Conservation (phyloP, 768 basidiomycete genomes). For the Panaeolus papilionaceus region DNA sequence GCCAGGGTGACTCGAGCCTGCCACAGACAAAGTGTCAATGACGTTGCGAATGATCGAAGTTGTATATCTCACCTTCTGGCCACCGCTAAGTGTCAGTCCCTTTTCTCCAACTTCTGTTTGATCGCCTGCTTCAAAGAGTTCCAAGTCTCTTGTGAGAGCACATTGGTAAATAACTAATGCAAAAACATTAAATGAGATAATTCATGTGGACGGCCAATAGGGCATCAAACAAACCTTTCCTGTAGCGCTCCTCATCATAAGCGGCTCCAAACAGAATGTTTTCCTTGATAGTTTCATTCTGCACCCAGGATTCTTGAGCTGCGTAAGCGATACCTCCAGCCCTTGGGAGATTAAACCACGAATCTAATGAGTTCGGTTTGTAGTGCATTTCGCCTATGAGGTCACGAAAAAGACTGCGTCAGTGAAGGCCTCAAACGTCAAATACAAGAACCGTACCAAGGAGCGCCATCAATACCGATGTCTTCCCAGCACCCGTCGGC, state of each 20-base stretch:
- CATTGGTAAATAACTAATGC: slow-evolving; percentile 69
- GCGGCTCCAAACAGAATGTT: not conserved
- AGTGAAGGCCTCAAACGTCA: not conserved
- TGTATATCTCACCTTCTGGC: slow-evolving; percentile 45
- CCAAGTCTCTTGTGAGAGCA: slow-evolving; percentile 72
- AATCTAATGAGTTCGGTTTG: slow-evolving; percentile 50
- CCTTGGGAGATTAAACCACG: slow-evolving; percentile 72
- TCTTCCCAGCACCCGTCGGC: slow-evolving; percentile 66
- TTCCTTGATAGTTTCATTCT: slow-evolving; percentile 75
- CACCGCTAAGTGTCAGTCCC: slow-evolving; percentile 62
- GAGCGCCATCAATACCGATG: slow-evolving; percentile 69
- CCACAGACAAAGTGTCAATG: slow-evolving; percentile 4
- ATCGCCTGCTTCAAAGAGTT: slow-evolving; percentile 69
- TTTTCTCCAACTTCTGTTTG: slow-evolving; percentile 74
- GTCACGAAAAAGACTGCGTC: not conserved
- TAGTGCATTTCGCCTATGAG: slow-evolving; percentile 67
- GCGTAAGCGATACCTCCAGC: slow-evolving; percentile 73
- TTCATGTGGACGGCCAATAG: slow-evolving; percentile 28
- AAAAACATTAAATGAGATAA: slow-evolving; percentile 54
- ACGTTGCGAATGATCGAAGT: slow-evolving; percentile 17
- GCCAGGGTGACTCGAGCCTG: slow-evolving; percentile 55
- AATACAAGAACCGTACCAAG: slow-evolving; percentile 39
- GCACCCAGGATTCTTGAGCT: slow-evolving; percentile 82
- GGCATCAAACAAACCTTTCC: slow-evolving; percentile 73
- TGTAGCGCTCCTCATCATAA: not conserved